Base-by-base conservation (phyloP, 768 basidiomycete genomes). In the Macrolepiota fuliginosa region DNA sequence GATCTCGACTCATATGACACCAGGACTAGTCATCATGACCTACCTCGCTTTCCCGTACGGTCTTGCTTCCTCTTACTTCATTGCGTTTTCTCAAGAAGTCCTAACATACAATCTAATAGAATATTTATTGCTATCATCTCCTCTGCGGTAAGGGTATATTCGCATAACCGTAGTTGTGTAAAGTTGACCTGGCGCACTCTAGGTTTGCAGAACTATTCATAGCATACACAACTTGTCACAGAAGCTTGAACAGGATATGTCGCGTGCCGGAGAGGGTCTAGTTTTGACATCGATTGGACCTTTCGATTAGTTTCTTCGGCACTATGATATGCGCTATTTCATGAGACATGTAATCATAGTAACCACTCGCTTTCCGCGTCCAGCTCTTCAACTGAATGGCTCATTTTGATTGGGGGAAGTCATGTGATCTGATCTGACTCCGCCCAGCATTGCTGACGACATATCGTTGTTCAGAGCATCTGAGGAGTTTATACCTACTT, bases 1-100 rank as follows among this genome's bases (percentile, higher is more conserved):
- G 15, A 13, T 53, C 22, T 35, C 37, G 29, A 29, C 58, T 22
- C 35, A 32, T 29, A 29, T 52, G 39, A 19, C 17, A 22, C 4
- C 39, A 11, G 37, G 22, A n/a, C 19, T 60, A 35, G 29, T 24
- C 53, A 54, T 12, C 19, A n/a, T 17, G 37, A 52, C 17, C 7
- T 52, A 60, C 17, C 17, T 53, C 2, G 58, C 57, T 12, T 59
- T 61, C 40, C 64, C 66, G 64, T 67, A 40, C 27, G 65, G 11
- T 10, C 6, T 17, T 9, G n/a, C 2, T 22, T 27, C 9, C 13
- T 55, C 3, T 0, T 57, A 15, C 15, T 45, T 45, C 1, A 3
- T 46, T 62, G 19, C 7, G 19, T 25, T 51, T 3, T 17, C 50
- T 24, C 17, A 13, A 11, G 22, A 49, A 24, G 5, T 22, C 22